Percentiles rank a stretch among this genome's conserved stretches.
These are phyloP conservation scores for Gynostemma pentaphyllum DNA, from an alignment of 306 rosid genomes.

Conservation along the genomic window DNA sequence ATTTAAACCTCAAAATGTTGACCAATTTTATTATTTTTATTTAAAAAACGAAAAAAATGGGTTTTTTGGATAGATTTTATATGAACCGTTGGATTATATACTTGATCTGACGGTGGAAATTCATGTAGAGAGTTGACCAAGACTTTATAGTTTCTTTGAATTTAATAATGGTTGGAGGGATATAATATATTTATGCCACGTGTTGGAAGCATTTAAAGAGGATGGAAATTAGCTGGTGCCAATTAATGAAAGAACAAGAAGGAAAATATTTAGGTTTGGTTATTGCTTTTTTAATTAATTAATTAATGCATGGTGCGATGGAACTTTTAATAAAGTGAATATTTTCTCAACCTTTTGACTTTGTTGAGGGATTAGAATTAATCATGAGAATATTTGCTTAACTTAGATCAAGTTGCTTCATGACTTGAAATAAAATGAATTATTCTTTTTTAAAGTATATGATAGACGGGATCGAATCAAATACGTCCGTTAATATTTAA, in stretches of 20 bases:
- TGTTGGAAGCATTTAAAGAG: not conserved
- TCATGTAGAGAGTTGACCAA: conserved; percentile 21
- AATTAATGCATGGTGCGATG: not conserved
- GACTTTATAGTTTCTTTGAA: not conserved
- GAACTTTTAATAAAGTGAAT: conserved; percentile 6
- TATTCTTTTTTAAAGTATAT: no score
- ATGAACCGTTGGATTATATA: not conserved
- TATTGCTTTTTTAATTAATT: not conserved
- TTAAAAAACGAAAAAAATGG: no score
- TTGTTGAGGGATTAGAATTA: conserved; percentile 2
- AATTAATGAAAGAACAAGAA: no score
- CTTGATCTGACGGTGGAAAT: conserved; percentile 12
- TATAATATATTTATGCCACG: conserved; percentile 17
- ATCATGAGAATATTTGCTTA: not conserved
- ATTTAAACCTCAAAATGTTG: conserved; percentile 27
- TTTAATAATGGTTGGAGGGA: not conserved
- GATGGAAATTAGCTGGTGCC: conserved; percentile 13
- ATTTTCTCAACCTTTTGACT: conserved; percentile 4
- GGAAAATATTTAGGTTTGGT: not conserved
- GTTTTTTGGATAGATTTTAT: not conserved
- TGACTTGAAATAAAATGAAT: not conserved
- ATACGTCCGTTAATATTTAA: no score
- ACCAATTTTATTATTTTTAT: no score
- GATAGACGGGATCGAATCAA: no score
- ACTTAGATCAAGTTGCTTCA: not conserved